These are phyloP conservation scores for Pseudozyma pruni DNA, from an alignment of 1,284 basidiomycete genomes.

Conservation along the genomic window DNA sequence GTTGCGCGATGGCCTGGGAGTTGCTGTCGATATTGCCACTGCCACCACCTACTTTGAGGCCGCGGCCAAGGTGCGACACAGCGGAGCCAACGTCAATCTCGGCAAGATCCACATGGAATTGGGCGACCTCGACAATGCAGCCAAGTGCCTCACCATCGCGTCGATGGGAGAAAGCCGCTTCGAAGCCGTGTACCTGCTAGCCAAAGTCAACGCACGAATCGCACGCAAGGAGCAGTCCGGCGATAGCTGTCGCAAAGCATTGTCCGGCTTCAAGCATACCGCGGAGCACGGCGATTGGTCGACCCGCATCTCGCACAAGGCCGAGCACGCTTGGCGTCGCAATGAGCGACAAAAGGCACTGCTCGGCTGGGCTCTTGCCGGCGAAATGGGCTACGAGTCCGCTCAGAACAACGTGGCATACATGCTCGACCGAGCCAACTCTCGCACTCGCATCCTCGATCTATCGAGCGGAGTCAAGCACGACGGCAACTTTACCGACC, in stretches of 20 bases:
- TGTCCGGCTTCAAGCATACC: conserved; percentile 53
- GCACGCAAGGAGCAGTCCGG: conserved; percentile 33
- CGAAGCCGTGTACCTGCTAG: conserved; percentile 54
- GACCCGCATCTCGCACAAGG: conserved; percentile 59
- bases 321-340: conserved; percentile 62
- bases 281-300: conserved; percentile 64
- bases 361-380: conserved; percentile 82
- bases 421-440: conserved; percentile 78
- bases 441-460: conserved; percentile 21
- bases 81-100: conserved; percentile 89
- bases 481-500: conserved; percentile 71
- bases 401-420: conserved; percentile 97
- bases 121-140: conserved; percentile 40
- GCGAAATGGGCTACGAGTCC: conserved; percentile 83
- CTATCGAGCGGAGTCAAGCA: conserved; percentile 10
- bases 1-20: conserved; percentile 86
- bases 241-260: conserved; percentile 45
- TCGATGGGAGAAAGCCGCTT: conserved; percentile 41
- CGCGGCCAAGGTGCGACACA: conserved; percentile 75
- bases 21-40: conserved; percentile 69
- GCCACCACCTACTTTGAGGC: conserved; percentile 78
- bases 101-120: conserved; percentile 77
- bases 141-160: conserved; percentile 46
- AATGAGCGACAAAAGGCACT: conserved; percentile 54
- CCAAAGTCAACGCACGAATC: conserved; percentile 44